Percentiles rank a stretch among this genome's conserved stretches.
Evolutionary conservation across 768 basidiomycete species (phyloP).

Genomic region (Suillus spraguei): DNA sequence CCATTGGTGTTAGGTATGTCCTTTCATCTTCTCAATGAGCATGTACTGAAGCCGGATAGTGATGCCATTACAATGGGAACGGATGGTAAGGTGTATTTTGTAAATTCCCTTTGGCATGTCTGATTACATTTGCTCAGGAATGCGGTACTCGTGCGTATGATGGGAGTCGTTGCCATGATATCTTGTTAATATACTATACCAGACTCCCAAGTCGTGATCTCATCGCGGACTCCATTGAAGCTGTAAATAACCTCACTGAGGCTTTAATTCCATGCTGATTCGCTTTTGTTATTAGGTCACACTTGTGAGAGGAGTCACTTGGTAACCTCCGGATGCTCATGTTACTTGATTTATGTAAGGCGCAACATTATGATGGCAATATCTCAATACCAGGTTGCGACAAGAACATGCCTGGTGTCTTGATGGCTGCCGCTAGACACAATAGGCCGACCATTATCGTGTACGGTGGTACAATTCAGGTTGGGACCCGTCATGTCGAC

Average conservation of each 20-base stretch:
- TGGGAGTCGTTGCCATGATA: not conserved
- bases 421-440: conserved; percentile 85
- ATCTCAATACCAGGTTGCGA: conserved; percentile 88
- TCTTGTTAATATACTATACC: conserved; percentile 9
- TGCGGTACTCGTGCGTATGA: conserved; percentile 78
- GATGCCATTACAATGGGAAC: conserved; percentile 93
- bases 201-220: conserved; percentile 86
- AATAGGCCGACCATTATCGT: conserved; percentile 88
- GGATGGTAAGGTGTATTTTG: conserved; percentile 54
- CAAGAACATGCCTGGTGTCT: conserved; percentile 93
- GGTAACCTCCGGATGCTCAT: not conserved
- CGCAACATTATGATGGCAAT: conserved; percentile 88
- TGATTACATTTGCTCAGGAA: conserved; percentile 48
- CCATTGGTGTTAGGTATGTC: conserved; percentile 77
- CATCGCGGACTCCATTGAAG: conserved; percentile 89
- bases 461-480: conserved; percentile 84
- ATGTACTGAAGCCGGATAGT: conserved; percentile 35
- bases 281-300: conserved; percentile 44
- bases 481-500: conserved; percentile 75
- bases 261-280: conserved; percentile 8
- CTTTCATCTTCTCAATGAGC: conserved; percentile 3
- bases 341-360: conserved; percentile 42
- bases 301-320: conserved; percentile 41
- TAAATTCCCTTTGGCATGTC: conserved; percentile 1
- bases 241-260: conserved; percentile 44